A percentile compares a stretch with the other conserved stretches of the same genome.
Conservation (phyloP, 1,139 yeast species). For the Suhomyces wounanorum region DNA sequence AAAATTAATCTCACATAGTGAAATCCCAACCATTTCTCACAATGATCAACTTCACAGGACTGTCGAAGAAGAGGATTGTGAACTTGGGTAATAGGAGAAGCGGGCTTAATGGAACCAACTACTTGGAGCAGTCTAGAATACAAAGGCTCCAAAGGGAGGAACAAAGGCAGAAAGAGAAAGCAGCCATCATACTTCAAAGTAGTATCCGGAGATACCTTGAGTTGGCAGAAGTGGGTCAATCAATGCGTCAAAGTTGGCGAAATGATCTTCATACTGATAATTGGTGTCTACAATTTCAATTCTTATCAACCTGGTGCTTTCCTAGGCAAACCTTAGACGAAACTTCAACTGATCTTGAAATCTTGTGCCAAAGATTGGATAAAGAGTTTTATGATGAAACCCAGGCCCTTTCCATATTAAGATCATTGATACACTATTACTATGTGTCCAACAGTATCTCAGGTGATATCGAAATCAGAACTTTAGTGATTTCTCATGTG, state of each 20-base stretch:
- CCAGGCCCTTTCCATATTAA: background rate
- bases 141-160: slow-evolving; percentile 70
- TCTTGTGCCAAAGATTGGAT: background rate
- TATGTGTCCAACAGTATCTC: background rate
- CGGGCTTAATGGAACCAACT: slow-evolving; percentile 26
- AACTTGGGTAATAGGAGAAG: slow-evolving; percentile 66
- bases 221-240: slow-evolving; percentile 20
- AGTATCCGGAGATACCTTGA: slow-evolving; percentile 41
- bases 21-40: background rate
- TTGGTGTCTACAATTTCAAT: slow-evolving; percentile 23
- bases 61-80: slow-evolving; percentile 61
- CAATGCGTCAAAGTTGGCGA: slow-evolving; percentile 13
- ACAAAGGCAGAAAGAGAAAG: slow-evolving; percentile 48
- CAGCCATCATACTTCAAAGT: slow-evolving; percentile 55
- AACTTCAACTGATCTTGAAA: slow-evolving; percentile 4
- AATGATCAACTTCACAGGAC: slow-evolving; percentile 68
- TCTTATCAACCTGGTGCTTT: slow-evolving; percentile 20
- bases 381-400: background rate
- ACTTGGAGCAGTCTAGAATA: slow-evolving; percentile 60
- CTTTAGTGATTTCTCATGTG: background rate
- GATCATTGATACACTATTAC: background rate
- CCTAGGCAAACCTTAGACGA: slow-evolving; percentile 6
- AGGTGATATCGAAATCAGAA: background rate
- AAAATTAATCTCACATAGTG: slow-evolving; percentile 4
- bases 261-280: background rate